Conservation (phyloP, 768 basidiomycete genomes). For the Lactarius evosmus region DNA sequence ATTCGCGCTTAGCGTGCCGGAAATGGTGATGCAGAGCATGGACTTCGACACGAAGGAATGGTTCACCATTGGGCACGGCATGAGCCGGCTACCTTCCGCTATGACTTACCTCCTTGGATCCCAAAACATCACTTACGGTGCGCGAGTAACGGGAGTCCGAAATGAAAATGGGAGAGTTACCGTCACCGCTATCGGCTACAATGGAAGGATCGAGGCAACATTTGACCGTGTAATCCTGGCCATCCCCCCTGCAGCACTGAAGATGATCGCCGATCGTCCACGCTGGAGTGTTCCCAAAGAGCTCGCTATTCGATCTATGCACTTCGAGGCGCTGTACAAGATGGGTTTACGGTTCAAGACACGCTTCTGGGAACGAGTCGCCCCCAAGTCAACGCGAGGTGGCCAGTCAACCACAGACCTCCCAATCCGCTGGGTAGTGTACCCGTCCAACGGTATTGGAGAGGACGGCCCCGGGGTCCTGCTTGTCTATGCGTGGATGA, state of each 20-base stretch:
- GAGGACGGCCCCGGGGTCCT: slow-evolving; percentile 31
- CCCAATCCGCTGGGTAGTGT: slow-evolving; percentile 26
- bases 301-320: slow-evolving; percentile 30
- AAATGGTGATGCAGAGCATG: slow-evolving; percentile 31
- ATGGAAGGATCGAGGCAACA: slow-evolving; percentile 11
- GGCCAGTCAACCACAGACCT: slow-evolving; percentile 28
- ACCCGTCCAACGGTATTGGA: slow-evolving; percentile 24
- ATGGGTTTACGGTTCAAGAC: slow-evolving; percentile 29
- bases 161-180: slow-evolving; percentile 16
- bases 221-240: slow-evolving; percentile 30
- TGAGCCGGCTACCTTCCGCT: slow-evolving; percentile 29
- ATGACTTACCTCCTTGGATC: slow-evolving; percentile 28
- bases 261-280: slow-evolving; percentile 30
- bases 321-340: slow-evolving; percentile 31
- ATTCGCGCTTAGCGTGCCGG: slow-evolving; percentile 30
- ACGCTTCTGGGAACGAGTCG: slow-evolving; percentile 28
- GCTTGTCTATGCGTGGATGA: slow-evolving; percentile 32
- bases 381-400: slow-evolving; percentile 2
- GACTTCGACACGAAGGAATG: slow-evolving; percentile 30
- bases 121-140: slow-evolving; percentile 28
- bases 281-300: slow-evolving; percentile 27
- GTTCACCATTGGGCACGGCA: slow-evolving; percentile 28
- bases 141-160: not conserved
- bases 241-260: slow-evolving; percentile 30
- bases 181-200: slow-evolving; percentile 8